Evolutionary conservation across 2,329 filamentous ascomycete genomes (phyloP).

Genomic region (Aurifilum marmelostoma): DNA sequence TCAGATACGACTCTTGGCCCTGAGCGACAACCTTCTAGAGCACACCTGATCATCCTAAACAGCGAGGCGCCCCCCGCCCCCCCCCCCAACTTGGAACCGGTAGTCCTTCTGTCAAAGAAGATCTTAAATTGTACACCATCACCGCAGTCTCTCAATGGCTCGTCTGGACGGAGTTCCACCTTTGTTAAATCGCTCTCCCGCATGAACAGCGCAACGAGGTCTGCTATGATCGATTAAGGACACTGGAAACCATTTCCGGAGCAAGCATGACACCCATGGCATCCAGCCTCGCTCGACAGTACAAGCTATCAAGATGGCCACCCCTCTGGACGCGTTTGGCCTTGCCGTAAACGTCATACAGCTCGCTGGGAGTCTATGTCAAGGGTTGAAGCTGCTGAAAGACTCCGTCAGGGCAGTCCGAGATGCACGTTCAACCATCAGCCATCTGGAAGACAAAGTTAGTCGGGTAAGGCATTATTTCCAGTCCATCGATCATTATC

Average conservation of each 20-base stretch:
- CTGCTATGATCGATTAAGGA: neutral
- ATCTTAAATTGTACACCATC: neutral
- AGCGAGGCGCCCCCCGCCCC: no score
- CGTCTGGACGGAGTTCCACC: neutral
- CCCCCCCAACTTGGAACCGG: neutral
- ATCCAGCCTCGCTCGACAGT: neutral
- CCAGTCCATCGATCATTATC: constrained; percentile 4
- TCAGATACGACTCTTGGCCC: neutral
- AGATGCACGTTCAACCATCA: neutral
- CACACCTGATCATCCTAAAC: neutral
- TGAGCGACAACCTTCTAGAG: no score
- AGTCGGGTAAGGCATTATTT: neutral
- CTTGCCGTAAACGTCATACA: constrained; percentile 15
- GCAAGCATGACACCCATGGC: neutral
- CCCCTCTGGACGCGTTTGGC: neutral
- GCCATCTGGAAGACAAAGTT: constrained; percentile 10
- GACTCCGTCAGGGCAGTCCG: constrained; percentile 16
- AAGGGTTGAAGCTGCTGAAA: constrained; percentile 3
- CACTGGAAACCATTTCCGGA: neutral
- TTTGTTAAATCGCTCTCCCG: neutral
- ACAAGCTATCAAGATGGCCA: neutral
- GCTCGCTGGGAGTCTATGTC: constrained; percentile 11
- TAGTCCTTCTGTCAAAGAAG: neutral
- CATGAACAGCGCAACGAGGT: neutral
- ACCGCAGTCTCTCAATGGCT: neutral